Base-by-base conservation (phyloP, 108 stramenopile genomes). In the Pseudonitzschia delicatissima region DNA sequence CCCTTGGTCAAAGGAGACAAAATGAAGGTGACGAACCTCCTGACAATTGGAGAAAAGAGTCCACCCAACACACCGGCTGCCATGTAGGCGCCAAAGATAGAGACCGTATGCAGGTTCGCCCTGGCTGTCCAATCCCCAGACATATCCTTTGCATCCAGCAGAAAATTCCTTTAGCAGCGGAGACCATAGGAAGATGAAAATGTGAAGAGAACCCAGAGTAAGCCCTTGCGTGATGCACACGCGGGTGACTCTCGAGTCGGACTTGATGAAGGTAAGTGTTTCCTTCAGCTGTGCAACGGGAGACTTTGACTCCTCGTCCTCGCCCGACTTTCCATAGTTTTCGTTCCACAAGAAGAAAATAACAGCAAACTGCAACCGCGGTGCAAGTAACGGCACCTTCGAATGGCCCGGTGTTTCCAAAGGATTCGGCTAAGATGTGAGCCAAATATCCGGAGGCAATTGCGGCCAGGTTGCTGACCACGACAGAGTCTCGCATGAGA, bases 321-420 rank as follows among this genome's bases (percentile, higher is more conserved):
- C 47, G 18, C 60, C 60, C 6, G 20, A 36, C 39, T 61, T 61
- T 18, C 92, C 95, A 66, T 93, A 91, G 68, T 96, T 96, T 65
- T 96, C 95, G 29, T 62, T 65, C 93, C 93, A 96, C 36, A 76
- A 21, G 29, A 66, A 33, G 15, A 58, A 45, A 3, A 93, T 72
- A 0, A 91, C 74, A 17, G 73, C 57, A 23, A 90, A 59, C 5
- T n/a, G 84, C 90, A 45, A 88, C 23, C 0, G 74, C 49, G 9
- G 90, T 92, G 37, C 89, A 83, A 11, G 72, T 76, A 13, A 93
- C 85, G 31, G 95, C 91, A 39, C 84, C 83, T 64, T 92, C 67
- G 48, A 96, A 96, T 0, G 95, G 95, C 7, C 92, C 92, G 13
- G 85, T 84, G 39, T 86, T 82, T 9, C 95, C 94, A 31, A 72